These are phyloP conservation scores for Discostella stelligera DNA, from an alignment of 352 stramenopile genomes.

Conservation along the genomic window DNA sequence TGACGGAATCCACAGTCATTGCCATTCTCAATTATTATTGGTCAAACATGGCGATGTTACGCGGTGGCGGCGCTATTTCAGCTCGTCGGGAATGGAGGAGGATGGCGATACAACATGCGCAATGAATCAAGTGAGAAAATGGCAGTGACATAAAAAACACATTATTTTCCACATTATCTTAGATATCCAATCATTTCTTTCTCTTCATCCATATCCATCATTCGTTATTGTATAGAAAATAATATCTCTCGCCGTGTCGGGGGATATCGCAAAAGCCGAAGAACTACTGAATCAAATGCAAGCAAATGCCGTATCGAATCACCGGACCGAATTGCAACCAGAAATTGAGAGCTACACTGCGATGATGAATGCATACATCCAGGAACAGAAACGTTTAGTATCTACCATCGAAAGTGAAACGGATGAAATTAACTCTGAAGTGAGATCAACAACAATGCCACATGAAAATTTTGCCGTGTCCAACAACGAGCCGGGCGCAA, in stretches of 20 bases:
- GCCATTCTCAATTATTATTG: background rate
- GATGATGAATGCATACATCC: slow-evolving; percentile 42
- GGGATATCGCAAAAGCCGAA: slow-evolving; percentile 30
- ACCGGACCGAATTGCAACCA: slow-evolving; percentile 28
- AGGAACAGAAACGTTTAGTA: slow-evolving; percentile 42
- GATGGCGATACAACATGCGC: background rate
- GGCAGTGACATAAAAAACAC: too few species aligned
- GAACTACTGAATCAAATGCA: slow-evolving; percentile 42
- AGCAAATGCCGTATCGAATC: slow-evolving; percentile 30
- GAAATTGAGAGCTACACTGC: slow-evolving; percentile 51
- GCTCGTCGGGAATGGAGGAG: background rate
- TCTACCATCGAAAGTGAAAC: slow-evolving; percentile 10
- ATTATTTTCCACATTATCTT: too few species aligned
- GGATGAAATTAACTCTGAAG: slow-evolving; percentile 26
- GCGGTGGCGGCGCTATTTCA: slow-evolving; percentile 15
- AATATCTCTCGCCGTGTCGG: slow-evolving; percentile 30
- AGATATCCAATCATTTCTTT: background rate
- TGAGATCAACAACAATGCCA: slow-evolving; percentile 13
- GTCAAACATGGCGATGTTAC: background rate
- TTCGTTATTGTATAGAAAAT: slow-evolving; percentile 27
- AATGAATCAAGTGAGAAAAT: slow-evolving; percentile 12
- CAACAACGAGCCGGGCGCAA: slow-evolving; percentile 12
- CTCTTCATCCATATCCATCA: background rate
- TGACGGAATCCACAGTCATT: too few species aligned
- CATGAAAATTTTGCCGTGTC: slow-evolving; percentile 21